Conservation (phyloP, 805 yeast species). For the Brettanomyces anomalus region DNA sequence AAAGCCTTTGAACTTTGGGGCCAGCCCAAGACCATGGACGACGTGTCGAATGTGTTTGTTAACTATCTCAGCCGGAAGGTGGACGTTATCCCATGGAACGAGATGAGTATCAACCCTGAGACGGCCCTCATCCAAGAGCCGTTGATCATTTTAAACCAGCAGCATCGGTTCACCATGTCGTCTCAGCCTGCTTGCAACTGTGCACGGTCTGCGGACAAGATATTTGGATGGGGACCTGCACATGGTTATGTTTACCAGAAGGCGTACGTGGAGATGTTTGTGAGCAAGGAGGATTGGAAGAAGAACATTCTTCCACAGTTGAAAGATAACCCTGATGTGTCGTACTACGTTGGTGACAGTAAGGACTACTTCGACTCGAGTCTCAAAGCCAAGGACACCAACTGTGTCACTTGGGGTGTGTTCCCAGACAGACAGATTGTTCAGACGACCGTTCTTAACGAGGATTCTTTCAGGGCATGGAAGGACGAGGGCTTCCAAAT, state of each 20-base stretch:
- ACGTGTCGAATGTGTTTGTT: slow-evolving; percentile 58
- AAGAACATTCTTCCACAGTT: slow-evolving; percentile 43
- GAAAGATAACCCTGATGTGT: slow-evolving; percentile 39
- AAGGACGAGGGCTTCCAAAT: slow-evolving; percentile 88
- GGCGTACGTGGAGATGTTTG: slow-evolving; percentile 84
- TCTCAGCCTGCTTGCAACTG: slow-evolving; percentile 95
- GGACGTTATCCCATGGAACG: slow-evolving; percentile 87
- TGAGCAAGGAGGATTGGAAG: slow-evolving; percentile 68
- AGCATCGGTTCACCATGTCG: slow-evolving; percentile 77
- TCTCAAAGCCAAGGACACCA: slow-evolving; percentile 44
- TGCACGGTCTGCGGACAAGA: slow-evolving; percentile 65
- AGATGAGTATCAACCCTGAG: slow-evolving; percentile 76
- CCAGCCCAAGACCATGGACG: slow-evolving; percentile 48
- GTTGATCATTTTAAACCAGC: slow-evolving; percentile 64
- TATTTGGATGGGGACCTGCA: slow-evolving; percentile 96
- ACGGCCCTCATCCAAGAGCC: slow-evolving; percentile 91
- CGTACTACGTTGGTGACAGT: slow-evolving; percentile 69
- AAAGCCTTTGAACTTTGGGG: slow-evolving; percentile 78
- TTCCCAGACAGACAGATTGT: slow-evolving; percentile 85
- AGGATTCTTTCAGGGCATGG: slow-evolving; percentile 93
- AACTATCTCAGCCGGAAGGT: slow-evolving; percentile 68
- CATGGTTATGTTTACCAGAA: slow-evolving; percentile 88
- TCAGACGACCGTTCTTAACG: slow-evolving; percentile 88
- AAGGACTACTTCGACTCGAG: slow-evolving; percentile 53
- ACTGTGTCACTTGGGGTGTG: slow-evolving; percentile 97